These are phyloP conservation scores for Flaveria linearis DNA, from an alignment of 129 eudicot species.

Conservation along the genomic window DNA sequence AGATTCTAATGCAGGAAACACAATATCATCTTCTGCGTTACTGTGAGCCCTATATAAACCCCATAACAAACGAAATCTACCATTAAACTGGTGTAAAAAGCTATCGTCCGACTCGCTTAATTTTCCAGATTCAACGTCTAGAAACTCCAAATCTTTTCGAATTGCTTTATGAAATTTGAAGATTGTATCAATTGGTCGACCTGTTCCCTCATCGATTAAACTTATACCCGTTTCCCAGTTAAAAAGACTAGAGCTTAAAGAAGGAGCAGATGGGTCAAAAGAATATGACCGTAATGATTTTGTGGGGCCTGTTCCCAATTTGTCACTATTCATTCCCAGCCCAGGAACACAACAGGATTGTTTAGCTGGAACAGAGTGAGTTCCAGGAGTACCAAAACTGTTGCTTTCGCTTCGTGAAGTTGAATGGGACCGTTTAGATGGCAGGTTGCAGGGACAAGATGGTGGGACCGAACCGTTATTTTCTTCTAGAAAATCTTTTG, in stretches of 20 bases:
- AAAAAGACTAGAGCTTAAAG: conserved; percentile 78
- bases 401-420: conserved; percentile 39
- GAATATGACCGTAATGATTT: conserved; percentile 88
- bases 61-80: conserved; percentile 93
- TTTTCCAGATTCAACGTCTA: conserved; percentile 88
- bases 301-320: conserved; percentile 55
- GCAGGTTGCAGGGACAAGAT: conserved; percentile 48
- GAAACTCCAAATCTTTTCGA: conserved; percentile 86
- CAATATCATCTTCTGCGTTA: conserved; percentile 96
- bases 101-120: conserved; percentile 66
- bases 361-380: conserved; percentile 40
- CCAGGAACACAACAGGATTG: conserved; percentile 97
- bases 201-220: conserved; percentile 50
- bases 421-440: conserved; percentile 45
- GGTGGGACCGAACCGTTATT: conserved; percentile 28
- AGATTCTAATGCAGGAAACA: conserved; percentile 95
- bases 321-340: conserved; percentile 72
- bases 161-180: conserved; percentile 98
- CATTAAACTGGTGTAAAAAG: conserved; percentile 76
- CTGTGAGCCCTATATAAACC: conserved; percentile 96
- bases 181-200: conserved; percentile 89
- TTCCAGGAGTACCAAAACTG: conserved; percentile 24
- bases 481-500: conserved; percentile 42
- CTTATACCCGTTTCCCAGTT: conserved; percentile 91
- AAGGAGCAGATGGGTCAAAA: conserved; percentile 80